A percentile compares a stretch with the other conserved stretches of the same genome.
phyloP scores from a whole-genome alignment of 148 eudicot genomes.

The Pharnaceum exiguum region DNA sequence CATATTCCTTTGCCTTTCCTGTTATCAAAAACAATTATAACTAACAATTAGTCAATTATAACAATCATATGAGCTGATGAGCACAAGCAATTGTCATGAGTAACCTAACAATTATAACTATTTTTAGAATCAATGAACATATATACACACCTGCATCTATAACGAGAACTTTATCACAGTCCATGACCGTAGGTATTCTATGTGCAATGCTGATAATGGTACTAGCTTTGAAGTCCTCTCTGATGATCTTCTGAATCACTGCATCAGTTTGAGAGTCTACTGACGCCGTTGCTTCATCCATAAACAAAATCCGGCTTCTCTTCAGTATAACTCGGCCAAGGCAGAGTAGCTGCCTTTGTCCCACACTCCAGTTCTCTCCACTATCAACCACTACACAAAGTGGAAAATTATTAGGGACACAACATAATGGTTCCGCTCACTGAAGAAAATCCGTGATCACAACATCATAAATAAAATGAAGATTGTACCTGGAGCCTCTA shows the following conservation, averaged over 20 bases:
- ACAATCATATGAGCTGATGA: background rate
- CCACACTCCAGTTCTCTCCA: slow-evolving; percentile 98
- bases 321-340: slow-evolving; percentile 88
- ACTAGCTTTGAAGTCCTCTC: slow-evolving; percentile 79
- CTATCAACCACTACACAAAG: slow-evolving; percentile 54
- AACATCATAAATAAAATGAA: too few species aligned
- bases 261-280: slow-evolving; percentile 97
- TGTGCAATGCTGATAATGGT: slow-evolving; percentile 98
- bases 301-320: slow-evolving; percentile 68
- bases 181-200: slow-evolving; percentile 97
- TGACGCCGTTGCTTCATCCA: slow-evolving; percentile 98
- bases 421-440: background rate
- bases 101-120: background rate
- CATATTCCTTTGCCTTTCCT: slow-evolving; percentile 87
- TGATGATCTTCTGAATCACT: slow-evolving; percentile 77
- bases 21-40: background rate
- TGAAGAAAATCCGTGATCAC: too few species aligned
- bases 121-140: background rate
- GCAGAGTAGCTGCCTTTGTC: slow-evolving; percentile 93
- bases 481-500: slow-evolving; percentile 64
- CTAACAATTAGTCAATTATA: background rate
- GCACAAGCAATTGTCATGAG: background rate
- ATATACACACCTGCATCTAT: slow-evolving; percentile 62
- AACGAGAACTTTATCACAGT: slow-evolving; percentile 88
- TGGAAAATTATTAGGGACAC: background rate